Base-by-base conservation (phyloP, 2,329 filamentous ascomycete genomes). In the Fusarium longipes region DNA sequence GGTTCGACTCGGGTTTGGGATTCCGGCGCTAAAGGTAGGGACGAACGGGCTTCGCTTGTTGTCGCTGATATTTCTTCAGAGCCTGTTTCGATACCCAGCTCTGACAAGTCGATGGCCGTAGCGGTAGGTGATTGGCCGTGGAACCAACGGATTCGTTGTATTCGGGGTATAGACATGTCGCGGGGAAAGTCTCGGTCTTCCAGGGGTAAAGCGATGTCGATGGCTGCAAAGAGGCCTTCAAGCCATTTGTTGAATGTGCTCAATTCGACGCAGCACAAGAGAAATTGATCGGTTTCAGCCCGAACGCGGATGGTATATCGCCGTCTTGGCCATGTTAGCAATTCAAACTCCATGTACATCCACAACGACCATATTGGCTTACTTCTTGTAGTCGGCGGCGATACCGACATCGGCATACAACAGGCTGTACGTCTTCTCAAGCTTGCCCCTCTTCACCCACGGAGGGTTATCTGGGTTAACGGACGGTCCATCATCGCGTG, bases 391-490 rank as follows among this genome's bases (percentile, higher is more conserved):
- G 76, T 93, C 91, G 17, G 87, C 85, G 11, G 91, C 91, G 63
- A 93, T 86, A 12, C 91, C 91, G 22, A 91, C 87, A 76, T 93
- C 91, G 22, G 91, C 91, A 74, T 93, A 89, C 66, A 92, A 85
- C 45, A 93, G 82, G 51, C 88, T 91, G 74, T 92, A 93, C n/a
- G 84, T 86, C 74, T 83, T 86, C 65, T 92, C 80, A 35, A 93
- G 77, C 55, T 82, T 82, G 20, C 86, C 86, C 62, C 79, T 82
- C 67, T 79, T 84, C 40, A 85, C 77, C 80, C 78, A 89, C 38
- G 78, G 81, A 27, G 81, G 86, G 70, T 80, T 82, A 72, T 84
- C 83, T 18, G 82, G 82, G 62, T 79, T 82, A 59, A 84, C 79
- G 18, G 81, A 81, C 4, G 83, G 82, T 2, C 82, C 83, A 44